Evolutionary conservation across 805 yeast species (phyloP), one percentile per base, ranked within the genome.

Genomic region (Debaryomyces prosopidis): DNA sequence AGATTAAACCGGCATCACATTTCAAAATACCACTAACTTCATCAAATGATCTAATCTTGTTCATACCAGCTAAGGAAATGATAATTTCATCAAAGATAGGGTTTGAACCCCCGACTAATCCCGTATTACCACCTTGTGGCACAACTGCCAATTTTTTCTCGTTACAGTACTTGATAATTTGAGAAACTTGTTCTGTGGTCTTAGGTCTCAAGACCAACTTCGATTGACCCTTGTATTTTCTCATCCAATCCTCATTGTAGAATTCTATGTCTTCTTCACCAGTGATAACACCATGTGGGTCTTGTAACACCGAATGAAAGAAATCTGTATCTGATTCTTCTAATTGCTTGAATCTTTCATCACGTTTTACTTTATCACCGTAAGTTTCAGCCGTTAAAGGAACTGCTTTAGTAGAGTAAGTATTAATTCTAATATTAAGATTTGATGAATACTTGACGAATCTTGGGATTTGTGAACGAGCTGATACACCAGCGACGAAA

Each of bases 61-160:
- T 89, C 73, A 92, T 57, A 57, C 77, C 79, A 30, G 86, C 68
- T 40, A 90, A 69, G 2, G 89, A 85, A 18, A 91, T 54, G 18
- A 91, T 79, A 40, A 91, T 80, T 68, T 91, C 98, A 65, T 91
- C 98, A 65, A 89, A 91, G 0, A 91, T 84, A 0, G 97, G 97
- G 15, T 84, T 81, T 4, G 96, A 86, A 4, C 97, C 98, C 52
- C 97, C 98, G 35, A 91, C 98, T 38, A 91, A 76, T 20, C 97
- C 97, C 1, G 97, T 92, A 68, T 92, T 91, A 55, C 98, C 98
- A 61, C 97, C 97, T 69, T 92, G 97, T 12, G 98, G 97, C 8
- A 89, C 96, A 39, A 91, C 82, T 0, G 97, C 96, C 23, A 91
- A 66, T 48, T 77, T 80, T 40, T 82, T 67, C 26, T 84, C 87